A percentile compares a stretch with the other conserved stretches of the same genome.
phyloP scores from a whole-genome alignment of 805 yeast species.

The Cyberlindnera mycetangii region DNA sequence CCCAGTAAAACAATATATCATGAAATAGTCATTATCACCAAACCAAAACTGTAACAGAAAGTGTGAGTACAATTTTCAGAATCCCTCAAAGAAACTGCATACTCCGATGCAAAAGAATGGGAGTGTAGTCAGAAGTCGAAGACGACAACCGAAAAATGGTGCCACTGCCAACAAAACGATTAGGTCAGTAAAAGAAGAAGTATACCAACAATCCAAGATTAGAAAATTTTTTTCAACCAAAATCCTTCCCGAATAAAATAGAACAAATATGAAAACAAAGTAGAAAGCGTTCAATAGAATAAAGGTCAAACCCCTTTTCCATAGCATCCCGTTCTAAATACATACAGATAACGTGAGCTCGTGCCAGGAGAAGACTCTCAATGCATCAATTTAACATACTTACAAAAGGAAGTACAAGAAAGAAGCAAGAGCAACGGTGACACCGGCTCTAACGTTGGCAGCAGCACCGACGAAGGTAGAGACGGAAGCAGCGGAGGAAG shows the following conservation, averaged over 20 bases:
- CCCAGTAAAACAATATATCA: slow-evolving; percentile 1
- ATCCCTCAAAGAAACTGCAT: not conserved
- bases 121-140: not conserved
- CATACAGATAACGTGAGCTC: slow-evolving; percentile 10
- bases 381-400: slow-evolving; percentile 9
- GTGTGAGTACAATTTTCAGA: not conserved
- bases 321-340: no score
- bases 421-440: slow-evolving; percentile 29
- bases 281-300: not conserved
- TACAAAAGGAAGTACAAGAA: slow-evolving; percentile 30
- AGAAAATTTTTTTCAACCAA: not conserved
- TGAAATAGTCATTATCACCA: slow-evolving; percentile 5
- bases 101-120: slow-evolving; percentile 2
- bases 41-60: slow-evolving; percentile 8
- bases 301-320: not conserved
- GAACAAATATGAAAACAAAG: not conserved
- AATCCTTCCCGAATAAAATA: not conserved
- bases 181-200: not conserved
- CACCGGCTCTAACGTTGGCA: slow-evolving; percentile 24
- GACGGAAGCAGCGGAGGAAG: slow-evolving; percentile 5
- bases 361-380: slow-evolving; percentile 3
- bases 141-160: not conserved
- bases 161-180: not conserved
- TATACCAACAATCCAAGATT: slow-evolving; percentile 1
- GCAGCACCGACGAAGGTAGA: slow-evolving; percentile 22